Percentiles rank a stretch among this genome's conserved stretches.
phyloP scores from a whole-genome alignment of 352 stramenopile species.

The Phytophthora ohioensis region DNA sequence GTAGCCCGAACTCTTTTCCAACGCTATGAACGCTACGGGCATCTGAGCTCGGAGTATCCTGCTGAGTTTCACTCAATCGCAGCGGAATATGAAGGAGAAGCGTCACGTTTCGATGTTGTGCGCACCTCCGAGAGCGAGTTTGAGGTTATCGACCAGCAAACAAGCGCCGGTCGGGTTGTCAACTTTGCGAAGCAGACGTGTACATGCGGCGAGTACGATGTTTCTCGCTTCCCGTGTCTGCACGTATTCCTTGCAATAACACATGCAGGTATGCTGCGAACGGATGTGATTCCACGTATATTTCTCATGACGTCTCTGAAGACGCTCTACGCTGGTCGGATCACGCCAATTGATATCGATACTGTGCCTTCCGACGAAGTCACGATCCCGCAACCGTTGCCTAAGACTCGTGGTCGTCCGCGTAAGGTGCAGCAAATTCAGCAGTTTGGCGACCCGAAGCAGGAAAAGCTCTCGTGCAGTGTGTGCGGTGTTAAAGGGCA shows the following conservation, averaged over 20 bases:
- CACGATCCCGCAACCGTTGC: slow-evolving; percentile 62
- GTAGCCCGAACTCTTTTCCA: slow-evolving; percentile 80
- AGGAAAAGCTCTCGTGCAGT: slow-evolving; percentile 82
- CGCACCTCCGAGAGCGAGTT: slow-evolving; percentile 76
- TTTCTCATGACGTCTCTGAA: slow-evolving; percentile 86
- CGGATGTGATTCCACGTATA: slow-evolving; percentile 82
- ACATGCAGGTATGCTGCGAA: slow-evolving; percentile 65
- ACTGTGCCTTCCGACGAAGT: slow-evolving; percentile 67
- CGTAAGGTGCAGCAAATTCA: slow-evolving; percentile 87
- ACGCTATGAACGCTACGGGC: slow-evolving; percentile 74
- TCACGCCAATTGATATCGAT: slow-evolving; percentile 85
- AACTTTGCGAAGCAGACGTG: slow-evolving; percentile 82
- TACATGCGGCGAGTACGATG: slow-evolving; percentile 81
- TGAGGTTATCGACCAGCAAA: slow-evolving; percentile 80
- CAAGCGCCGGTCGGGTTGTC: slow-evolving; percentile 69
- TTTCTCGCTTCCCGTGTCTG: slow-evolving; percentile 77
- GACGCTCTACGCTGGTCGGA: slow-evolving; percentile 68
- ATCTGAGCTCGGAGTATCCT: slow-evolving; percentile 80
- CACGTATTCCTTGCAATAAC: slow-evolving; percentile 82
- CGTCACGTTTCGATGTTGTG: slow-evolving; percentile 68
- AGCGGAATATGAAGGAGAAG: slow-evolving; percentile 69
- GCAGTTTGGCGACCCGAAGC: slow-evolving; percentile 71
- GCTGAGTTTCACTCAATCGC: slow-evolving; percentile 75
- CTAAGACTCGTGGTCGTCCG: slow-evolving; percentile 66
- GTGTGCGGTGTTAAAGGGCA: slow-evolving; percentile 84